Base-by-base conservation (phyloP, 768 basidiomycete species). In the Floccularia luteovirens region DNA sequence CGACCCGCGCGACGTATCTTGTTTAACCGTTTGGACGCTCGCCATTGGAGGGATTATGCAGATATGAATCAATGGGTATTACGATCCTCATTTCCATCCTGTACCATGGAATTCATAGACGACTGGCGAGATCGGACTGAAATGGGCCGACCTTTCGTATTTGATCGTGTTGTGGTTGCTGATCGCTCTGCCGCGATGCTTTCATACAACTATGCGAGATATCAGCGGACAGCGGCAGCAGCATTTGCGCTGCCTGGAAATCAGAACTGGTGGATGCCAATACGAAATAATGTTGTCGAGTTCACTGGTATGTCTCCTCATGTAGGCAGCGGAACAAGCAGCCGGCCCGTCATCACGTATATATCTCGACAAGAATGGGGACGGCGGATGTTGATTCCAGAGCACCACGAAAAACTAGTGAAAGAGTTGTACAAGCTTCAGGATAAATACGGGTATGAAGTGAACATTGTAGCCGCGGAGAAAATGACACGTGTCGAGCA, bases 21-120 rank as follows among this genome's bases (percentile, higher is more conserved):
- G 48, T 91, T 96, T 61, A 69, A 78, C 32, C 82, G 82, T 44
- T 59, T 84, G 10, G 79, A 83, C 47, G 76, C 78, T 8, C 72
- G 68, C 37, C 80, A 88, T 49, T 96, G 91, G 91, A 77, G 89
- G 14, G 92, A 96, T 60, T 91, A 92, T 46, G 79, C 92, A 4
- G 63, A 70, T 24, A 91, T 96, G 90, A 94, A 94, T 58, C 77
- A 92, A 63, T 89, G 77, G 72, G 75, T 92, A 34, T 66, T 89
- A 19, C 81, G 83, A 35, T 74, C 79, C 22, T 72, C 79, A 42
- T 90, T 94, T 58, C 92, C 92, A 1, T 85, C 82, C 2, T 66
- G 79, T 39, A 74, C 77, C 1, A 77, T 86, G 64, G 90, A 93
- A 58, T 93, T 84, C 59, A 63, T 69, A 33, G 73, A 79, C 47